Evolutionary conservation across 768 basidiomycete species (phyloP).

Genomic region (Cystofilobasidium ferigula): DNA sequence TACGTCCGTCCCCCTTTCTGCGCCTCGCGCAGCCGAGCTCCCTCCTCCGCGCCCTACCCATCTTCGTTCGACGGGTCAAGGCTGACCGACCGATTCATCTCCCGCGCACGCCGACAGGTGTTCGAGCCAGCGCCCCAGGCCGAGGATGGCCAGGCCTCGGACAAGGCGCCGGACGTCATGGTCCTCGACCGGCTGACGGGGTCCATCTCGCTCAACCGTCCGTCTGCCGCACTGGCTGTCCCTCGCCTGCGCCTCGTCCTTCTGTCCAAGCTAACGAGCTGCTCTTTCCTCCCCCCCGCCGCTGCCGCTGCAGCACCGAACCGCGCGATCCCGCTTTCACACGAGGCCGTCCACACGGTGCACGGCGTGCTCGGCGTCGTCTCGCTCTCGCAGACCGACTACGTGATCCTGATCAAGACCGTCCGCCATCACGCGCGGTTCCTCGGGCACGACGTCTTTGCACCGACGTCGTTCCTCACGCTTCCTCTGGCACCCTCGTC

Average conservation of each 20-base stretch:
- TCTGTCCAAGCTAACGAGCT: not conserved
- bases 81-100: no score
- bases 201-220: conserved; percentile 39
- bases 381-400: conserved; percentile 54
- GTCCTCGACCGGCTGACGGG: conserved; percentile 38
- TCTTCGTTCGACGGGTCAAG: no score
- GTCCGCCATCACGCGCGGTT: conserved; percentile 59
- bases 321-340: conserved; percentile 30
- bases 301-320: conserved; percentile 5
- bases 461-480: conserved; percentile 79
- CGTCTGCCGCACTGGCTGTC: conserved; percentile 23
- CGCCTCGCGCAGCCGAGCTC: conserved; percentile 25
- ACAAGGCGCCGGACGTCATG: conserved; percentile 34
- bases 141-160: not conserved
- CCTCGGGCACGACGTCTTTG: conserved; percentile 75
- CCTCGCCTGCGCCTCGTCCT: not conserved
- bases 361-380: conserved; percentile 46
- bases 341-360: conserved; percentile 40
- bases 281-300: not conserved
- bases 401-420: conserved; percentile 75
- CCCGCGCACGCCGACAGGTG: conserved; percentile 27
- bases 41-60: no score
- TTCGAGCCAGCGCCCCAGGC: conserved; percentile 29
- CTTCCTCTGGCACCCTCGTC: conserved; percentile 69
- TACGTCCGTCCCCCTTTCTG: conserved; percentile 26